These are phyloP conservation scores for Pyrenula massariospora DNA, from an alignment of 495 filamentous ascomycete genomes.

Conservation along the genomic window DNA sequence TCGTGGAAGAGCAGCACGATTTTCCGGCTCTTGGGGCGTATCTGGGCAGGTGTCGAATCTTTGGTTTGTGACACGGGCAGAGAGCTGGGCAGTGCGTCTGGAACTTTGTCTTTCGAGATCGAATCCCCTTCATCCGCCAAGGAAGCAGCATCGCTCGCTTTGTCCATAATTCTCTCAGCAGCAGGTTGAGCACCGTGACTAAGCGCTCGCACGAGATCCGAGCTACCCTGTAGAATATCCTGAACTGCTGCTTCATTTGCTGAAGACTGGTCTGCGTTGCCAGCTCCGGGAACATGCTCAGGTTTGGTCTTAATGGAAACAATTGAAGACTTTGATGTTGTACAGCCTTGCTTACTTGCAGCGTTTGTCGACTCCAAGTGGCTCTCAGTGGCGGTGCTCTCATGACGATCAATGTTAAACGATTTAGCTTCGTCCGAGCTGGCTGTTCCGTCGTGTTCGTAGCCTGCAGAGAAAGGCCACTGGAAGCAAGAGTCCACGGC, in stretches of 20 bases:
- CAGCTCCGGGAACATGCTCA: background rate
- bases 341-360: background rate
- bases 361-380: background rate
- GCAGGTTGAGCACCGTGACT: background rate
- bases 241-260: background rate
- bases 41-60: background rate
- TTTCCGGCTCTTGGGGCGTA: constrained; percentile 26
- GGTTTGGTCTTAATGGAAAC: background rate
- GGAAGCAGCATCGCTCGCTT: background rate
- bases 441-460: background rate
- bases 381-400: background rate
- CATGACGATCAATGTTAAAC: background rate
- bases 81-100: background rate
- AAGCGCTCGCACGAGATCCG: background rate
- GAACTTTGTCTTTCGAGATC: constrained; percentile 1
- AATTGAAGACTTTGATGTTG: background rate
- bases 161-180: background rate
- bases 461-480: constrained; percentile 28
- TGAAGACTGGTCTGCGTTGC: background rate
- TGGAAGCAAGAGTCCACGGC: constrained; percentile 37
- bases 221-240: background rate
- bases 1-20: constrained; percentile 75
- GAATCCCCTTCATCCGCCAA: background rate
- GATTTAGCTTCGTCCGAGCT: background rate
- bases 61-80: constrained; percentile 1